Conservation (phyloP, 306 rosid species). For the Hippophae rhamnoides region DNA sequence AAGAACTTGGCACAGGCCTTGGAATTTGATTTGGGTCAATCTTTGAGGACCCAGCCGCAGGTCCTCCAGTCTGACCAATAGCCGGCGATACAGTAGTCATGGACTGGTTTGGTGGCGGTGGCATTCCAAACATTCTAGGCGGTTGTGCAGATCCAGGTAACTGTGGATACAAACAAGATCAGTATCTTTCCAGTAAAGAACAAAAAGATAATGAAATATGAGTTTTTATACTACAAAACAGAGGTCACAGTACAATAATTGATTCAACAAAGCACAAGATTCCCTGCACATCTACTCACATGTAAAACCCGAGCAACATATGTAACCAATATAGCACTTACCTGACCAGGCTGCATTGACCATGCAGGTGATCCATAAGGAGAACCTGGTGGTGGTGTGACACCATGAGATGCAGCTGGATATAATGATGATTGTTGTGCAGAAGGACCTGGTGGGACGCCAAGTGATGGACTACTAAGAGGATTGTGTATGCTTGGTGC, state of each 20-base stretch:
- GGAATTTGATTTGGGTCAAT: conserved; percentile 99
- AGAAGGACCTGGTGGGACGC: conserved; percentile 41
- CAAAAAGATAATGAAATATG: no score
- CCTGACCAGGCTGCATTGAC: conserved; percentile 78
- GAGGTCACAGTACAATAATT: no score
- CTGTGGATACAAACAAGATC: conserved; percentile 18
- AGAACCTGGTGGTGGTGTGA: conserved; percentile 43
- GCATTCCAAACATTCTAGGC: conserved; percentile 92
- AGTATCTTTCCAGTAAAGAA: no score
- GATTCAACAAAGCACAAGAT: conserved; percentile 3
- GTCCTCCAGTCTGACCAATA: conserved; percentile 82
- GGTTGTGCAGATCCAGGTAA: conserved; percentile 56
- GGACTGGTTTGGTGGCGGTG: conserved; percentile 77
- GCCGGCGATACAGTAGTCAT: conserved; percentile 83
- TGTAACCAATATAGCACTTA: conserved; percentile 2
- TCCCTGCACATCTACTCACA: background rate
- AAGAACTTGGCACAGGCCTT: conserved; percentile 72
- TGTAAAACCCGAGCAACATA: background rate
- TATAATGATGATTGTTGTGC: conserved; percentile 55
- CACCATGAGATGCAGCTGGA: conserved; percentile 44
- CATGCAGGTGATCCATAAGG: conserved; percentile 59
- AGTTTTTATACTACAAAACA: no score
- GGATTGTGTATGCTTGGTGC: conserved; percentile 29
- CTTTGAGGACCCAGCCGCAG: conserved; percentile 73
- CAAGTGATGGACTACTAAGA: conserved; percentile 16